Base-by-base conservation (phyloP, 2,329 filamentous ascomycete genomes). In the Dothideomycetes sp. region DNA sequence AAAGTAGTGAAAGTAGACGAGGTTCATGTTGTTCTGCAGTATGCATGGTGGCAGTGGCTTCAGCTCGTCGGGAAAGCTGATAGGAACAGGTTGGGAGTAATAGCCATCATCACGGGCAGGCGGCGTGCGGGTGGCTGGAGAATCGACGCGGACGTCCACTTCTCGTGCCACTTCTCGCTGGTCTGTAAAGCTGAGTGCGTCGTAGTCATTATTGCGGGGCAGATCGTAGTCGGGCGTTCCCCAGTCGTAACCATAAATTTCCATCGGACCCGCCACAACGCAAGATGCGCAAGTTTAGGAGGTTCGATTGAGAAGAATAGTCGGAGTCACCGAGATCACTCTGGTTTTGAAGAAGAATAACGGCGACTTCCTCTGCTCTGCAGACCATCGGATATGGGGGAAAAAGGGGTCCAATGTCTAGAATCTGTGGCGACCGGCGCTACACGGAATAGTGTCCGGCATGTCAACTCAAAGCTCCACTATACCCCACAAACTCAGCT, bases 11-110 rank as follows among this genome's bases (percentile, higher is more conserved):
- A 80, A 81, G 50, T 81, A 81, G 49, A 91, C 68, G 46, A 91
- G 59, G 52, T 91, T 89, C 75, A 89, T 89, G 1, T 77, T 81
- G 49, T 85, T 88, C 30, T 81, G 73, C 34, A 73, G 61, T 27
- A 87, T 62, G 8, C 72, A 62, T 4, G 62, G 50, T 3, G 77
- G 76, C 17, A 81, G 54, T 3, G 68, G 69, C 42, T 69, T 73
- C 29, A 80, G 55, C 37, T 65, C 66, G 43, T 70, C 70, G 3
- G 73, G 69, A 17, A 78, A 75, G 42, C 69, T 71, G 45, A 88
- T 77, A 1, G 72, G 63, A 0, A 87, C 79, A 0, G 80, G 77
- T 27, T 73, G 72, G 5, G 71, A 69, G 58, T 88, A 88, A 52
- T 88, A 88, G 2, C 76, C 34, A 17, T 42, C 40, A 22, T 17